Base-by-base conservation (phyloP, 2,329 filamentous ascomycete genomes). In the Colletotrichum liriopes region DNA sequence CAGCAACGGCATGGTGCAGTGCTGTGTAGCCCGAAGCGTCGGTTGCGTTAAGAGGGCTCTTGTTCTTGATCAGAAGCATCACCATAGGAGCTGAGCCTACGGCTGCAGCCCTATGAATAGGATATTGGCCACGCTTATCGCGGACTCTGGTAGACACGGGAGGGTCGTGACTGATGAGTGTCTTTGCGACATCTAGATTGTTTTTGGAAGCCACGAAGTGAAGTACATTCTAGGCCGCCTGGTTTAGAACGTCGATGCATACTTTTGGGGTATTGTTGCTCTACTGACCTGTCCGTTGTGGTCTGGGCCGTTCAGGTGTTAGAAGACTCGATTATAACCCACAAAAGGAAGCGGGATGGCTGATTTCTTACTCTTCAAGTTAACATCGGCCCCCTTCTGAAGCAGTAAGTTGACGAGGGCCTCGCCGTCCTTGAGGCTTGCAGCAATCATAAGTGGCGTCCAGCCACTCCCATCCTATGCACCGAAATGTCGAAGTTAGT, bases 151-250 rank as follows among this genome's bases (percentile, higher is more conserved):
- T 90, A 5, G 92, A 94, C 16, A 94, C 96, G 0, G 88, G 84
- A 0, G 88, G 86, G 70, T 93, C 93, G 76, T 91, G 87, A 23
- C 89, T 87, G 49, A 99, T 84, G n/a, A 99, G 89, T 70, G 90
- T 91, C 60, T 92, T 92, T 35, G 94, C 94, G 8, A 93, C 87
- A 74, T 97, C 94, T 55, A 98, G 85, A 79, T 97, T 95, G 77
- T 90, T 91, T 82, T 99, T 99, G 41, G 95, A 98, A 18, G 94
- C 93, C 60, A 95, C 91, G 79, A 98, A 98, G 82, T 98, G 96
- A 26, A 99, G 89, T 12, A 93, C 94, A 29, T 95, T 98, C 90
- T 97, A 76, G 37, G 26, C 2, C 26, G 60, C 37, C 61, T 54
- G 41, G 3, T 23, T 41, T n/a, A 51, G 23, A 20, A 29, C 32